Base-by-base conservation (phyloP, 2,329 filamentous ascomycete genomes). In the Volutella citrinella region DNA sequence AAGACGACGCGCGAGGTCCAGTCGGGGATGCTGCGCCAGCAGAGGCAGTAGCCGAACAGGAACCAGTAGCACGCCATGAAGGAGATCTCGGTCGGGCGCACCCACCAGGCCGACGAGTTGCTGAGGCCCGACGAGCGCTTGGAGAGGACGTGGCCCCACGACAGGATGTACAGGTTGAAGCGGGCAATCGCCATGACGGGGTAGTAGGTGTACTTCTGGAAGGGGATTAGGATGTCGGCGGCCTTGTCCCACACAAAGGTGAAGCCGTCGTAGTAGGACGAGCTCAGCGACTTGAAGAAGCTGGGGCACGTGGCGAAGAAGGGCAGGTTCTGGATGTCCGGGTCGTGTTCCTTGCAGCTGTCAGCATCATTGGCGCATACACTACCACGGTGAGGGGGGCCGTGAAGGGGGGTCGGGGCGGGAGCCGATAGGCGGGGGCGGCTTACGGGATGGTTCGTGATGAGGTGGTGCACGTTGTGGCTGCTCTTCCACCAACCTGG, bases 401-500 rank as follows among this genome's bases (percentile, higher is more conserved):
- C n/a, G n/a, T n/a, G n/a, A n/a, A n/a, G n/a, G n/a, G n/a, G n/a
- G n/a, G n/a, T n/a, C n/a, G n/a, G n/a, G n/a, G n/a, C n/a, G n/a
- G n/a, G n/a, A n/a, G n/a, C n/a, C n/a, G n/a, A n/a, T n/a, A n/a
- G n/a, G n/a, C n/a, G n/a, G n/a, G n/a, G n/a, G n/a, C n/a, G n/a
- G n/a, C 60, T 40, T 47, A 70, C 66, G 3, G 78, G 76, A 47
- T 73, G 67, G 63, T 84, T 84, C 26, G 80, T 82, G 36, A 83
- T 63, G 4, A 84, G 68, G 46, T 84, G 80, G 55, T 84, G 80
- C 4, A 84, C 76, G 36, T 83, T 83, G 63, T 84, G 80, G 32
- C 73, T 80, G 49, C 74, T 74, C 64, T 84, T 83, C 79, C 79
- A 83, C 79, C 79, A 83, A 13, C n/a, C n/a, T n/a, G n/a, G n/a